These are phyloP conservation scores for Leccinum subgranulosum DNA, from an alignment of 768 basidiomycete genomes.

Conservation along the genomic window DNA sequence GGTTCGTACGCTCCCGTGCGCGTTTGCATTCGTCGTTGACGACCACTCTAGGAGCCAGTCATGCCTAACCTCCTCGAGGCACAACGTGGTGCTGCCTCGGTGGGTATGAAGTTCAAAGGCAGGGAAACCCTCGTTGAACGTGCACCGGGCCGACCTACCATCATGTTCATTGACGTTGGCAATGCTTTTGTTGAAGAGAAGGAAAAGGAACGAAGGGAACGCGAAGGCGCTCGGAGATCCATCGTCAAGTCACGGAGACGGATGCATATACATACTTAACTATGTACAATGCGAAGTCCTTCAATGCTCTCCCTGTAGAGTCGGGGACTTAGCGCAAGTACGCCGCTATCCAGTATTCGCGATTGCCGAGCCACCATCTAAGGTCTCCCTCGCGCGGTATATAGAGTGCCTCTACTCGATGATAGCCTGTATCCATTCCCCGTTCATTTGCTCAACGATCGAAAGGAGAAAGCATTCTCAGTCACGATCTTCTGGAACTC, in stretches of 20 bases:
- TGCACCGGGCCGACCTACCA: slow-evolving; percentile 47
- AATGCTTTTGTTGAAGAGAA: slow-evolving; percentile 61
- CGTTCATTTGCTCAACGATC: neutral
- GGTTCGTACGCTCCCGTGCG: slow-evolving; percentile 38
- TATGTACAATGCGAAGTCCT: too few relatives aligned
- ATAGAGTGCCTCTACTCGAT: neutral
- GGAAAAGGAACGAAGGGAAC: slow-evolving; percentile 48
- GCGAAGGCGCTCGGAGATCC: slow-evolving; percentile 47
- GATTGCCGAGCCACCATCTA: neutral
- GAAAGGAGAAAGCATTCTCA: neutral
- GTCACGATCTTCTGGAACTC: neutral
- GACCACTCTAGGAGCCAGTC: slow-evolving; percentile 51
- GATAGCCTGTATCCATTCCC: neutral
- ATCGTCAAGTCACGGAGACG: slow-evolving; percentile 31
- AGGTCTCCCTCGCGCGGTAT: too few relatives aligned
- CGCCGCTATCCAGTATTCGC: neutral
- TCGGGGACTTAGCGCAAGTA: too few relatives aligned
- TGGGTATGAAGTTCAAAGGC: slow-evolving; percentile 37
- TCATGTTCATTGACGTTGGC: slow-evolving; percentile 74
- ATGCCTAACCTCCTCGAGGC: slow-evolving; percentile 55
- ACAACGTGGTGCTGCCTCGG: slow-evolving; percentile 40
- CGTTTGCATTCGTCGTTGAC: neutral
- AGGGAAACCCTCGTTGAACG: slow-evolving; percentile 36
- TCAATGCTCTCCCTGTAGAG: too few relatives aligned
- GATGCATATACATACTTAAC: slow-evolving; percentile 5